Evolutionary conservation across 192 early-diverging fungal genomes (phyloP).

Genomic region (Backusella luteola): DNA sequence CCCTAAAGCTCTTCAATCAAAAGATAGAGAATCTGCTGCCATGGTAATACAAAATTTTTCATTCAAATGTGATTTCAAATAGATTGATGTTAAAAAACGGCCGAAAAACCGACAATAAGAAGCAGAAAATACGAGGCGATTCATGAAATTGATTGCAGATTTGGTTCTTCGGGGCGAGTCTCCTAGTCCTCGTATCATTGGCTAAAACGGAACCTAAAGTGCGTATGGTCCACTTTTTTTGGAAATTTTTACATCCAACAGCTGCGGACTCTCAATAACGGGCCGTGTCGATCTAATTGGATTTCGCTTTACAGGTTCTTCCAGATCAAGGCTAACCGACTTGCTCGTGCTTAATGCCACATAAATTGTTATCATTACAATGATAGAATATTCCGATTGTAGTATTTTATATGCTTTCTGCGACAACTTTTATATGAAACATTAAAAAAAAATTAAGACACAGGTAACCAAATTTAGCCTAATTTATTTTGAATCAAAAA

Average conservation of each 20-base stretch:
- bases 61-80: neutral
- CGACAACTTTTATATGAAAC: neutral
- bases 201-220: neutral
- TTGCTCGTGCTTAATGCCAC: neutral
- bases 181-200: neutral
- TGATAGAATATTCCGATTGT: neutral
- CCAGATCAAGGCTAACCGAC: neutral
- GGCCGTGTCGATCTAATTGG: conserved; percentile 4
- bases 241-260: neutral
- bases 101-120: neutral
- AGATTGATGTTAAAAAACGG: neutral
- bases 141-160: neutral
- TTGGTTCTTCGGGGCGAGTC: neutral
- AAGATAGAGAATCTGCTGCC: neutral
- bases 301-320: neutral
- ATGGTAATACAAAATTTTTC: neutral
- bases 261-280: neutral
- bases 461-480: neutral
- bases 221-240: neutral
- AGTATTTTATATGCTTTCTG: neutral
- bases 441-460: neutral
- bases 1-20: neutral
- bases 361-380: neutral
- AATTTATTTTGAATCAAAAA: neutral
- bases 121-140: neutral